Conservation (phyloP, 192 early-diverging fungal genomes). For the Rhizophagus prolifer region DNA sequence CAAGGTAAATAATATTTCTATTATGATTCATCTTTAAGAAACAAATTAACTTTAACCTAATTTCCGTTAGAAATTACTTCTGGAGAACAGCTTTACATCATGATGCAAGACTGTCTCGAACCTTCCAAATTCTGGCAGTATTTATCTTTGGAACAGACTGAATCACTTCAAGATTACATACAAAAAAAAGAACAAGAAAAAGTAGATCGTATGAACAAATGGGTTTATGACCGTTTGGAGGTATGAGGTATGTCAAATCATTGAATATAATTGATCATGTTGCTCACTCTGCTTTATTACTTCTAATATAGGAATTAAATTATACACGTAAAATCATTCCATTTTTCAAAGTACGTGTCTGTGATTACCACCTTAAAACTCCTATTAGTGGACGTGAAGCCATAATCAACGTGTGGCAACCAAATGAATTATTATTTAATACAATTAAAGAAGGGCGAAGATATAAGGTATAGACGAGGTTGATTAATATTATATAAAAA, state of each 20-base stretch:
- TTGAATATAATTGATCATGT: not conserved
- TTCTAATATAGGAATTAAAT: not conserved
- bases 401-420: slow-evolving; percentile 50
- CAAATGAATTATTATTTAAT: slow-evolving; percentile 38
- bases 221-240: not conserved
- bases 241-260: not conserved
- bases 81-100: not conserved
- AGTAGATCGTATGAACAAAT: not conserved
- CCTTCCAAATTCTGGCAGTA: not conserved
- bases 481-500: slow-evolving; percentile 2
- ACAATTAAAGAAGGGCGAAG: slow-evolving; percentile 56
- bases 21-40: not conserved
- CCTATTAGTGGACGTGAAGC: slow-evolving; percentile 29
- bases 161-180: not conserved
- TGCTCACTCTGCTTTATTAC: not conserved
- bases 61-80: not conserved
- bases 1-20: not conserved
- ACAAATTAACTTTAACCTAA: not conserved
- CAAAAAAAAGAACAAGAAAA: slow-evolving; percentile 5
- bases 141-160: not conserved
- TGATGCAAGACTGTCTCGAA: not conserved
- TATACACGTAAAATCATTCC: slow-evolving; percentile 35
- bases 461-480: slow-evolving; percentile 40
- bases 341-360: slow-evolving; percentile 50
- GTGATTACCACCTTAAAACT: slow-evolving; percentile 41